Percentiles rank a stretch among this genome's conserved stretches.
phyloP scores from a whole-genome alignment of 1,139 yeast species.

The Candida sp. region DNA sequence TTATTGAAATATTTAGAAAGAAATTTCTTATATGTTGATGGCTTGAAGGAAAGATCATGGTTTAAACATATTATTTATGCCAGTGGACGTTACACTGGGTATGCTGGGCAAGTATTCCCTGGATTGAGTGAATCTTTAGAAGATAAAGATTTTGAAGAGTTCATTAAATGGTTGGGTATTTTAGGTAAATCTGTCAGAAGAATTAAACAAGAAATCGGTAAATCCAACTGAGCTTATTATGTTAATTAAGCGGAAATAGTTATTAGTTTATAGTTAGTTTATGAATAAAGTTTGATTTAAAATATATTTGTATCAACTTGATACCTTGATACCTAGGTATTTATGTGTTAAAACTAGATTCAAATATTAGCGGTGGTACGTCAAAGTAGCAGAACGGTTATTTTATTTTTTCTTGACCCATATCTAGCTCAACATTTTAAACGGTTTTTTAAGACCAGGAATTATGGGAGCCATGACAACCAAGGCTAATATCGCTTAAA shows the following conservation, averaged over 20 bases:
- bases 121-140: conserved; percentile 79
- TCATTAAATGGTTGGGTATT: conserved; percentile 57
- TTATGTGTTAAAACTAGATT: too few species aligned
- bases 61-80: conserved; percentile 84
- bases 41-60: conserved; percentile 73
- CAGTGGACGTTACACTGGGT: conserved; percentile 83
- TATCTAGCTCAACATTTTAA: too few species aligned
- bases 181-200: conserved; percentile 36
- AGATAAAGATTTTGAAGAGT: conserved; percentile 53
- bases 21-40: conserved; percentile 57
- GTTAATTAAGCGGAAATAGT: neutral
- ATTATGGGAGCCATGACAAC: too few species aligned
- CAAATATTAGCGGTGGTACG: too few species aligned
- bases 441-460: too few species aligned
- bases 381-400: too few species aligned
- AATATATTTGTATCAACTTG: too few species aligned
- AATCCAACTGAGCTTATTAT: neutral
- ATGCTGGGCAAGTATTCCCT: conserved; percentile 80
- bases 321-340: too few species aligned
- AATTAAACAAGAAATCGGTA: conserved; percentile 8
- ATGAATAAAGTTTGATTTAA: neutral
- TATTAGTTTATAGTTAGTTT: neutral
- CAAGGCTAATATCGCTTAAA: too few species aligned
- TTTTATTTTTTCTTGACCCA: too few species aligned
- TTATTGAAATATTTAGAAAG: conserved; percentile 60